phyloP scores from a whole-genome alignment of 352 stramenopile species.

The Globisporangium orthogonon region DNA sequence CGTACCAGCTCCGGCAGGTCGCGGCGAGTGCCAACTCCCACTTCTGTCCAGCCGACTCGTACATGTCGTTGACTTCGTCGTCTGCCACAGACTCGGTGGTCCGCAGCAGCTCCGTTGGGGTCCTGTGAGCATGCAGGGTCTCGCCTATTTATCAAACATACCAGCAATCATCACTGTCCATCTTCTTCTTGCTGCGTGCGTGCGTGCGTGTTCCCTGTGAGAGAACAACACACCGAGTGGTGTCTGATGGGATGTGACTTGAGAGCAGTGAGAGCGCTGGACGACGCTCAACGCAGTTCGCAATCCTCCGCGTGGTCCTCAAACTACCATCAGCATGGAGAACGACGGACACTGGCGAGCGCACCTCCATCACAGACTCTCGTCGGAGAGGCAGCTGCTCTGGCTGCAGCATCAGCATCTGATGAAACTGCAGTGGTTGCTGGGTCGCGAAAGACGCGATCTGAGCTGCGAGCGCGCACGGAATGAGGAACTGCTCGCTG shows the following conservation, averaged over 20 bases:
- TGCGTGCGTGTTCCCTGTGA: background rate
- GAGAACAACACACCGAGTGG: background rate
- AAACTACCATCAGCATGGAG: background rate
- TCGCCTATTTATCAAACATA: background rate
- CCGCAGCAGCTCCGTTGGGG: background rate
- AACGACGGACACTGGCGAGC: background rate
- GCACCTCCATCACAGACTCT: background rate
- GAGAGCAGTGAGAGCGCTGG: background rate
- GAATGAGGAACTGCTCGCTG: background rate
- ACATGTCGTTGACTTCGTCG: conserved; percentile 3
- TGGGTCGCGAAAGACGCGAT: background rate
- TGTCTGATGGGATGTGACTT: background rate
- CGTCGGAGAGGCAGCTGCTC: background rate
- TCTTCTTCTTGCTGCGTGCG: background rate
- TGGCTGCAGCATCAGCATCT: conserved; percentile 1
- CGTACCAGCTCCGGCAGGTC: conserved; percentile 28
- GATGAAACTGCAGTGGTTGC: background rate
- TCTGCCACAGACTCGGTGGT: background rate
- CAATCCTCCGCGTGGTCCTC: background rate
- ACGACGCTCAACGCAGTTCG: background rate
- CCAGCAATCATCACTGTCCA: background rate
- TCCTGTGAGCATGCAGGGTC: background rate
- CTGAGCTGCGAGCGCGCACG: background rate
- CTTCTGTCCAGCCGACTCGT: background rate
- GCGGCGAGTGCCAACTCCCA: background rate